Base-by-base conservation (phyloP, 2,329 filamentous ascomycete genomes). In the Neurospora crassa region DNA sequence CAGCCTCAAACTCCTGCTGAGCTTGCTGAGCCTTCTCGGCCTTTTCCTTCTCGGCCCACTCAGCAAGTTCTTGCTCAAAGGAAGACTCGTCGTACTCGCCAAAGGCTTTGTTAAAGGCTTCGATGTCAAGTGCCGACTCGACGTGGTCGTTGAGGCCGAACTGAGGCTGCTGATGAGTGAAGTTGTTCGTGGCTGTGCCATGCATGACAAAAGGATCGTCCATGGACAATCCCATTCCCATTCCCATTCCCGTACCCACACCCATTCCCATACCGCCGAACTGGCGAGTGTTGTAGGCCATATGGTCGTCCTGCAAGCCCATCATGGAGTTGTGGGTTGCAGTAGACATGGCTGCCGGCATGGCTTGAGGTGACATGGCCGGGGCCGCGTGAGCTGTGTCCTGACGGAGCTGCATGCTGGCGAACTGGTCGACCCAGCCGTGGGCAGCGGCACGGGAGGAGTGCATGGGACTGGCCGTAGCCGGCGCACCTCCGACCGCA, bases 91-190 rank as follows among this genome's bases (percentile, higher is more conserved):
- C 78, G 70, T 77, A 78, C 18, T 77, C 76, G 47, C 72, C 77
- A 40, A 79, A 79, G 1, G 76, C 76, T 41, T 72, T 72, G 69
- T 77, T 74, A 69, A 78, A 77, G 40, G 77, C 77, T 40, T 77
- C 75, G 67, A 72, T 70, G 59, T 73, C 74, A 4, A 74, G 67
- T 40, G 71, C 70, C 3, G 68, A 20, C 11, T 70, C 59, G 20
- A 69, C 72, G 18, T 69, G 71, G 6, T 45, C 8, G 47, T 40
- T 67, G 20, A 67, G 59, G n/a, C 59, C 53, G 20, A 47, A 11
- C 42, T 74, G 69, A n/a, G 71, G 37, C 34, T 68, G 40, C 45
- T 68, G 47, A 37, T 73, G 67, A 10, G 47, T 67, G 34, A 53
- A 69, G 18, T 37, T 63, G 70, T 69, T 70, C 41, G 71, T 67